Conservation (phyloP, 768 basidiomycete species). For the Termitomyces sp. region DNA sequence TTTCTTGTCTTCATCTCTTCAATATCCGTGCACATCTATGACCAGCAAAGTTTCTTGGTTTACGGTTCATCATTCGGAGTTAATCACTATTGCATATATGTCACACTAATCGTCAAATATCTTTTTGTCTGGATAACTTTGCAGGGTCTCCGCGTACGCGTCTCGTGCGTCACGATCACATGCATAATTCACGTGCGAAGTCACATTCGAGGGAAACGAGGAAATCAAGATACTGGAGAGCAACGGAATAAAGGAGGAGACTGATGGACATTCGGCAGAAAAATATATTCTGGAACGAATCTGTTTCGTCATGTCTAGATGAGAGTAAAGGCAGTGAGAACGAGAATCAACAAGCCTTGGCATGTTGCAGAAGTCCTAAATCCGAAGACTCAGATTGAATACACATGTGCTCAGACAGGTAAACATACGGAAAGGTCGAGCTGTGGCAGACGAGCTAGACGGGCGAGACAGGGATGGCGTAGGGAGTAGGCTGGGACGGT, state of each 20-base stretch:
- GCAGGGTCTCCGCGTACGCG: too few species aligned
- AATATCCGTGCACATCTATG: not conserved
- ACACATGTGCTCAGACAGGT: slow-evolving; percentile 9
- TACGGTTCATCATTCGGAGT: too few species aligned
- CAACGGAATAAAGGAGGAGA: slow-evolving; percentile 10
- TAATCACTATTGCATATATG: not conserved
- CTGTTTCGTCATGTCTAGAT: not conserved
- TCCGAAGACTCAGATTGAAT: slow-evolving; percentile 9
- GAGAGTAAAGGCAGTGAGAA: not conserved
- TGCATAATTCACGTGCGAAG: slow-evolving; percentile 17
- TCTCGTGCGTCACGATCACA: slow-evolving; percentile 20
- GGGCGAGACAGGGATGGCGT: not conserved
- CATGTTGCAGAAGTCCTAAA: slow-evolving; percentile 4
- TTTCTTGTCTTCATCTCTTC: not conserved
- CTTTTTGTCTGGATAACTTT: not conserved
- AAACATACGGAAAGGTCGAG: slow-evolving; percentile 10
- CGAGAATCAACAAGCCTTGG: slow-evolving; percentile 1
- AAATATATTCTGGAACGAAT: not conserved
- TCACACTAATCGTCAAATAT: not conserved
- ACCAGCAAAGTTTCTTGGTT: not conserved
- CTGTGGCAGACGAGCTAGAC: not conserved
- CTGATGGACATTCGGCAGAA: slow-evolving; percentile 8
- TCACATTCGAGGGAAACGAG: slow-evolving; percentile 13
- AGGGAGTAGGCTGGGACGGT: not conserved
- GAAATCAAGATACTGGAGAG: slow-evolving; percentile 9